Base-by-base conservation (phyloP, 352 stramenopile species). In the Sclerospora graminicola region DNA sequence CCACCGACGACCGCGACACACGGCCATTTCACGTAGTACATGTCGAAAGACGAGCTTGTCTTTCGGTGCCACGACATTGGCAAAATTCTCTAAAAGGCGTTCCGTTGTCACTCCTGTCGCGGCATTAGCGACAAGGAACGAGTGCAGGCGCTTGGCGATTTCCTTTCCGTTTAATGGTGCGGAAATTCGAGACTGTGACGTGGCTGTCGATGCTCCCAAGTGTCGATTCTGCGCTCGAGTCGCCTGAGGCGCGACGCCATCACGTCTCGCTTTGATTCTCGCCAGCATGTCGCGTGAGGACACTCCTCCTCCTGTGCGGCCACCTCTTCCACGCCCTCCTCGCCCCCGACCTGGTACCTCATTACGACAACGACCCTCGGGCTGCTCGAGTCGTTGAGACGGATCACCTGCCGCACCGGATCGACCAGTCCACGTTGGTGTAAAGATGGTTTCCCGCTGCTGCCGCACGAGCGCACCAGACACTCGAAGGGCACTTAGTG, bases 11-110 rank as follows among this genome's bases (percentile, higher is more conserved):
- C 61, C 65, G 5, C 60, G 66, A 41, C 78, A 89, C 15, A 73
- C 62, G 1, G 82, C 82, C 62, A 94, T 90, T 32, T 87, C 74
- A 41, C 74, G 78, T 43, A 94, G 57, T 35, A 94, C 48, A 23
- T 87, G 84, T 13, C 82, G 76, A 45, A 94, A 94, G 13, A 92
- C 60, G 18, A 91, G 63, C 46, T 94, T 94, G 61, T 94, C 80
- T 47, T 91, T 86, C n/a, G 68, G 67, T 19, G 82, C 71, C 9
- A 93, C 63, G 16, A 97, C 61, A 13, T 79, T 57, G 16, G 56
- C 77, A 54, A 97, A 98, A 44, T 70, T 66, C 10, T 89, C 72
- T 6, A 97, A 60, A 21, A 98, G 66, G 41, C 92, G 62, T 45
- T 94, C 78, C 0, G 89, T 97, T 29, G 88, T 90, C 15, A 86